These are phyloP conservation scores for Termitomyces sp. DNA, from an alignment of 768 basidiomycete genomes.

Conservation along the genomic window DNA sequence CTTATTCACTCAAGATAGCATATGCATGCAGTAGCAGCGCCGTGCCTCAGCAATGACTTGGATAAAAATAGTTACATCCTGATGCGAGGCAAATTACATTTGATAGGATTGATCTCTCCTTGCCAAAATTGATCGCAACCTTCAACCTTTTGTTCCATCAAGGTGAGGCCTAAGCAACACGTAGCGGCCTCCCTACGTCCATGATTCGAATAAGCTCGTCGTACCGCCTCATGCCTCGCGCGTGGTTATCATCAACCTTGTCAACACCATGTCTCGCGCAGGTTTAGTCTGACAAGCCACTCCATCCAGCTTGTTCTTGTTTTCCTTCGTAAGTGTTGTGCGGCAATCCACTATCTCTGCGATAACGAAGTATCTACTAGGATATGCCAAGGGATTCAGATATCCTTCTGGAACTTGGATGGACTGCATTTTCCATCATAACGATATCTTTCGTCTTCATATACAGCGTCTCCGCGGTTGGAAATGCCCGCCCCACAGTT, in stretches of 20 bases:
- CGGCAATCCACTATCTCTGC: background rate
- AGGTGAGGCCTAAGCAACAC: background rate
- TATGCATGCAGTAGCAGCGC: too few relatives aligned
- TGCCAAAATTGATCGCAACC: background rate
- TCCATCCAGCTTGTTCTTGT: background rate
- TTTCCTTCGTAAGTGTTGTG: background rate
- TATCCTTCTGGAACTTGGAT: background rate
- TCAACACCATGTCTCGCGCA: background rate
- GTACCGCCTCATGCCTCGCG: background rate
- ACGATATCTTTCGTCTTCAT: slow-evolving; percentile 11
- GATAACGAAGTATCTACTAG: background rate
- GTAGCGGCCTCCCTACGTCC: background rate
- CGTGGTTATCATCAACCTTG: background rate
- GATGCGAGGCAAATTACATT: background rate
- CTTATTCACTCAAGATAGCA: too few relatives aligned
- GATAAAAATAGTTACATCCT: background rate
- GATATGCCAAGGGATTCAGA: background rate
- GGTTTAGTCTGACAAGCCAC: background rate
- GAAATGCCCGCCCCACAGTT: slow-evolving; percentile 1
- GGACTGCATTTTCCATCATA: slow-evolving; percentile 10
- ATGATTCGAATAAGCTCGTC: background rate
- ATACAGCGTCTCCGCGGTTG: slow-evolving; percentile 9
- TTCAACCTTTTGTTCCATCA: background rate
- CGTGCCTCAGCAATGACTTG: background rate
- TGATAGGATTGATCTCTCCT: background rate